Evolutionary conservation across 1,284 basidiomycete species (phyloP), one percentile per base, ranked within the genome.

Genomic region (Sporisorium iseilematis-ciliati): DNA sequence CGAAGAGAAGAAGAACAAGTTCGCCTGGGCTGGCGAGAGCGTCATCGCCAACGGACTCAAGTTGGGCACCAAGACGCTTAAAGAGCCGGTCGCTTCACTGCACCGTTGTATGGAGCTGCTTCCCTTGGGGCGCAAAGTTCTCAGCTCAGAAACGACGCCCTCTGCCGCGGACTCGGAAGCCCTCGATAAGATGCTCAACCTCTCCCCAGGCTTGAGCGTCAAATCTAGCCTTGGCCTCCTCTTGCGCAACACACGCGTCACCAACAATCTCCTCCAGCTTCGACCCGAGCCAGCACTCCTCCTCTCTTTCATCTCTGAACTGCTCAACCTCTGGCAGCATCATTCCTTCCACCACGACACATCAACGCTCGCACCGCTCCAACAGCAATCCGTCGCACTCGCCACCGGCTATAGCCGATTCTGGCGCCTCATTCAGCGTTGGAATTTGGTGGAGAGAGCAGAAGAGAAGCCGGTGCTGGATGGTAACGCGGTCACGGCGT

Each of bases 41-140:
- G 76, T 79, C 16, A 64, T 84, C 8, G 49, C 70, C 14, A 63
- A 60, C n/a, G 83, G 82, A 2, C 80, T 84, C 55, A 84, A 84
- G 52, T 63, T 84, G 20, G 82, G 80, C 29, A 72, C 69, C 10
- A 70, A 68, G 40, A 75, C 62, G 26, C 68, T 82, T n/a, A 82
- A 79, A 35, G 77, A 82, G 12, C 82, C 82, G 0, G 66, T 81
- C 3, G 41, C 53, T 1, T 49, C 58, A 12, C 51, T 83, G 12
- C 49, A 67, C 46, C 49, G 57, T 14, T 66, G 69, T 23, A 54
- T 66, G 56, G 77, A 68, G 23, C 31, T 75, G 25, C 48, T 75
- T 3, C 59, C 66, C 2, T 31, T 62, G 0, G 72, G 72, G 2
- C 58, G 72, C 23, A 56, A 49, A n/a, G 63, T 66, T 14, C 43